Evolutionary conservation across 2,329 filamentous ascomycete species (phyloP), one percentile per base, ranked within the genome.

Genomic region (Ramularia endophylla): DNA sequence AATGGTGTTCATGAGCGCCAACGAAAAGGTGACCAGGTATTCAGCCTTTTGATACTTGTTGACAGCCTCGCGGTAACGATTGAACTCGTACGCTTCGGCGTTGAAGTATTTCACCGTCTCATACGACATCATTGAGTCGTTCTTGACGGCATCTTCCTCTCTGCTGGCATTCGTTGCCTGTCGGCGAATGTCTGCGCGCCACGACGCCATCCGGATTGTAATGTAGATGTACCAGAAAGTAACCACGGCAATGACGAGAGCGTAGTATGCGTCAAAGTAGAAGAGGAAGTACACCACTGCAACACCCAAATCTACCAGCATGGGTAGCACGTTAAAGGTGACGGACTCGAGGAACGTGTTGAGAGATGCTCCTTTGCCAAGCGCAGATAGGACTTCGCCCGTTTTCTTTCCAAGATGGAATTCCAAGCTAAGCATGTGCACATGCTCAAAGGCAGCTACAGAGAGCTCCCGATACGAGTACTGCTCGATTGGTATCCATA

Each of bases 111-210:
- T 79, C 32, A 81, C 78, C 1, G 78, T 81, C 68, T 98, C 92
- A 63, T 97, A 98, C n/a, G 88, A 94, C 48, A 92, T 88, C 71
- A 98, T 92, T 0, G 92, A 97, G 64, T 98, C 92, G 61, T 95
- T 97, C 74, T 97, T 97, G 54, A 97, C 88, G 5, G 92, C 92
- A 65, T 95, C 90, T 66, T 95, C 88, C 66, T 95, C 88, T 49
- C 92, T 78, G 53, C 92, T 88, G 11, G 88, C 87, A 61, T 95
- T 97, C 37, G 90, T 90, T 84, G 95, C 95, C 58, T 90, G 80
- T 46, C 92, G 79, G 55, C 92, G 81, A 56, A 95, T 87, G 57
- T 94, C 87, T 5, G 89, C 87, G 55, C 92, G 78, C 70, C 88
- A 95, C 47, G 90, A 85, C 12, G 92, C 90, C 83, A 98, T 88